phyloP scores from a whole-genome alignment of 176 grass and related monocot genomes.

The Cenchrus fungigraminus region DNA sequence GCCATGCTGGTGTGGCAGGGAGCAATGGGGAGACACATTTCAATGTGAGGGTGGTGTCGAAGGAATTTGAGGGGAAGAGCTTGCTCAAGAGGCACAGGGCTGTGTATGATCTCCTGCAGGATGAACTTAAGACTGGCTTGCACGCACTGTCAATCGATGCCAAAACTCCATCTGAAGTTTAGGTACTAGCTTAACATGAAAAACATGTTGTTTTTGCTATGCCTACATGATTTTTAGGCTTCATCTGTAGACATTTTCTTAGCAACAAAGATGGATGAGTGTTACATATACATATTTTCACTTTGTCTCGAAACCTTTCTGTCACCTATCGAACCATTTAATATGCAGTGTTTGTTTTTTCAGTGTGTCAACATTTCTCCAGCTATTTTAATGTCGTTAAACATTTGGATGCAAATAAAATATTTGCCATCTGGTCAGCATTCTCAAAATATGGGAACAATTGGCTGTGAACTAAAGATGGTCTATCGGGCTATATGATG shows the following conservation, averaged over 20 bases:
- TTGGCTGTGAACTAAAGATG: neutral
- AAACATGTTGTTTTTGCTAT: constrained; percentile 19
- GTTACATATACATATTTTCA: neutral
- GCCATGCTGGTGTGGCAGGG: constrained; percentile 68
- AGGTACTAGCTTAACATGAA: constrained; percentile 34
- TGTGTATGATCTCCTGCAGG: constrained; percentile 79
- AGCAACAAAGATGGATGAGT: constrained; percentile 3
- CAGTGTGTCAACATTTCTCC: neutral
- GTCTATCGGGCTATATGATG: neutral
- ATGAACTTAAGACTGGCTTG: constrained; percentile 81
- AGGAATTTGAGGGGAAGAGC: constrained; percentile 87
- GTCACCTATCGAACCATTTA: neutral
- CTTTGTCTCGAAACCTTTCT: neutral
- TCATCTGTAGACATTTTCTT: constrained; percentile 1
- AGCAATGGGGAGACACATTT: constrained; percentile 86
- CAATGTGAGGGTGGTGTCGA: constrained; percentile 76
- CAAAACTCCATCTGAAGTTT: constrained; percentile 82
- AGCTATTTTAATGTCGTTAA: neutral
- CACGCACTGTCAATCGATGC: constrained; percentile 90
- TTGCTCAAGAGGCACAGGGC: constrained; percentile 87
- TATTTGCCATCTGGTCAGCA: neutral
- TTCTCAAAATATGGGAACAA: neutral
- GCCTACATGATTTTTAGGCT: neutral
- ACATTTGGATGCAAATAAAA: neutral
- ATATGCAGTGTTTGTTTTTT: neutral